Percentiles rank a stretch among this genome's conserved stretches.
phyloP scores from a whole-genome alignment of 2,329 filamentous ascomycete genomes.

The Chalaropsis thielavioides region DNA sequence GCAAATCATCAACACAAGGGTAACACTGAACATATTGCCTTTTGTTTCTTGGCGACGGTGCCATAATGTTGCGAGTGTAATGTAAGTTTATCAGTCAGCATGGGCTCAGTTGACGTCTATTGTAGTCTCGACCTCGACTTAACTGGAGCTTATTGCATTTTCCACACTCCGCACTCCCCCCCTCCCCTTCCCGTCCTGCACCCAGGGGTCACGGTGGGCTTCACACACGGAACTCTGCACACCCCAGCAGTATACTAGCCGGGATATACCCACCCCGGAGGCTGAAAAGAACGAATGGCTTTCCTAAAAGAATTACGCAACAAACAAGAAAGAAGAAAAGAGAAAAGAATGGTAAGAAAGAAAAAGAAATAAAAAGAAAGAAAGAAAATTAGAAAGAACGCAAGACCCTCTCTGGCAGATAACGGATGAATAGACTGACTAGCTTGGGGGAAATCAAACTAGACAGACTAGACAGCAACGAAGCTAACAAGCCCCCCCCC shows the following conservation, averaged over 20 bases:
- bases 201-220: background rate
- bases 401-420: background rate
- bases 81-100: too few relatives aligned
- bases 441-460: background rate
- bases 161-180: background rate
- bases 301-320: background rate
- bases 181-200: background rate
- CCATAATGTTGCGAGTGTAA: too few relatives aligned
- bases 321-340: background rate
- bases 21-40: background rate
- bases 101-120: too few relatives aligned
- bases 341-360: background rate
- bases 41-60: background rate
- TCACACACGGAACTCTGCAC: background rate
- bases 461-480: background rate
- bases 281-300: background rate
- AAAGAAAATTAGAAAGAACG: background rate
- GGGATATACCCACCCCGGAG: constrained; percentile 1
- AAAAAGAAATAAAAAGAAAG: background rate
- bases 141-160: background rate
- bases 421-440: background rate
- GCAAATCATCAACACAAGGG: background rate
- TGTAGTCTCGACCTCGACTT: background rate
- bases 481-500: too few relatives aligned
- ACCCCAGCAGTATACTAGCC: background rate